These are phyloP conservation scores for Stromatinia cepivora DNA, from an alignment of 2,329 filamentous ascomycete genomes.

Conservation along the genomic window DNA sequence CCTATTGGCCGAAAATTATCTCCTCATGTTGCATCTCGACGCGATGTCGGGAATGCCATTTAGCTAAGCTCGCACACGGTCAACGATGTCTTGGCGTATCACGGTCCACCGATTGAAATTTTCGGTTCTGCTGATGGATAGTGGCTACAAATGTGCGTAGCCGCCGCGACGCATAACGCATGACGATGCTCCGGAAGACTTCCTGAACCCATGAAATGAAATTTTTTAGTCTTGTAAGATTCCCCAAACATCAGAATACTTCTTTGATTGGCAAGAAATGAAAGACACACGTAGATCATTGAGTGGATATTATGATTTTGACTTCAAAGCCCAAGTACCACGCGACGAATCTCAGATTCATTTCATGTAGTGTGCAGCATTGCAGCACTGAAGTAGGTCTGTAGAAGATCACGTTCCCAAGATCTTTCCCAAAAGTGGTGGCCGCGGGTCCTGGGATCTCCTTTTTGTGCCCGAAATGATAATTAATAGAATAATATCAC, in stretches of 20 bases:
- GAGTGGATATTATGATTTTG: slow-evolving; percentile 12
- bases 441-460: slow-evolving; percentile 3
- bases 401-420: slow-evolving; percentile 10
- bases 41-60: background rate
- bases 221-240: background rate
- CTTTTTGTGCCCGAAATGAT: background rate
- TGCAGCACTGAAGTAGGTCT: background rate
- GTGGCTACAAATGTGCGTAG: slow-evolving; percentile 14
- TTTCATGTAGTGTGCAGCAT: slow-evolving; percentile 4
- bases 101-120: background rate
- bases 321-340: slow-evolving; percentile 23
- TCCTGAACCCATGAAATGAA: slow-evolving; percentile 18
- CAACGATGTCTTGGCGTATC: background rate
- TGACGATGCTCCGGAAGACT: slow-evolving; percentile 19
- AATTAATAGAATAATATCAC: background rate
- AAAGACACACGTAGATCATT: slow-evolving; percentile 5
- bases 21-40: slow-evolving; percentile 3
- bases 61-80: slow-evolving; percentile 3
- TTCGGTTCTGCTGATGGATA: slow-evolving; percentile 17
- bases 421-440: slow-evolving; percentile 10
- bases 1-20: background rate
- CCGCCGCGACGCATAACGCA: slow-evolving; percentile 10
- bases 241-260: background rate
- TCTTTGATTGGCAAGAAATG: background rate
- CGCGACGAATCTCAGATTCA: slow-evolving; percentile 19